Conservation (phyloP, 2,329 filamentous ascomycete species). For the Sclerotinia subarctica region DNA sequence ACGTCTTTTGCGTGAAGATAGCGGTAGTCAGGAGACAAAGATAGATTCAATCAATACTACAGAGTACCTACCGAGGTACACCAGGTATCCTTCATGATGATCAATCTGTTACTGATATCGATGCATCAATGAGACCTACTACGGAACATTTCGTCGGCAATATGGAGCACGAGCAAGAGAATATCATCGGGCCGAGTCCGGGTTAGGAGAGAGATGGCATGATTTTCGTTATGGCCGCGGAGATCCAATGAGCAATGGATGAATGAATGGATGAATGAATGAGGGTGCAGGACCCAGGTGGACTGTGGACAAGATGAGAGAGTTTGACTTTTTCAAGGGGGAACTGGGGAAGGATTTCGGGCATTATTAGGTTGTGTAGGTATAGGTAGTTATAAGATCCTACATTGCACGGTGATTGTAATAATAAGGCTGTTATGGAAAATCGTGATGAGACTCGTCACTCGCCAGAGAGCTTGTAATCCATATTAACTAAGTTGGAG, state of each 20-base stretch:
- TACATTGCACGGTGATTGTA: too few species aligned
- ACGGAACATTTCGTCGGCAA: background rate
- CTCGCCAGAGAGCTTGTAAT: background rate
- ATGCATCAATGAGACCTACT: background rate
- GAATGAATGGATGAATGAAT: too few species aligned
- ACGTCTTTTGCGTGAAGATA: background rate
- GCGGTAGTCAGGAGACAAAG: background rate
- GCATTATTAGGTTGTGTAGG: constrained; percentile 6
- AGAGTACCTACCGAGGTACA: too few species aligned
- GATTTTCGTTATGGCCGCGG: background rate
- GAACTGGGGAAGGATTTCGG: constrained; percentile 12
- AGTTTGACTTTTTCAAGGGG: constrained; percentile 3
- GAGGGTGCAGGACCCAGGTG: background rate
- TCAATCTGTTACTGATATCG: background rate
- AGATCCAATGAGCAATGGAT: background rate
- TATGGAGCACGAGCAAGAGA: background rate
- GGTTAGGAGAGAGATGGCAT: constrained; percentile 1
- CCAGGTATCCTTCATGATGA: too few species aligned
- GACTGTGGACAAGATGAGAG: constrained; percentile 6
- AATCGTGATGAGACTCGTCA: constrained; percentile 1
- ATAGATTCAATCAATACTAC: background rate
- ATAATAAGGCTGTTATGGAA: background rate
- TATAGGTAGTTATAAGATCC: too few species aligned
- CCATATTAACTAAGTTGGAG: background rate
- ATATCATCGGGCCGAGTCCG: constrained; percentile 7